Evolutionary conservation across 176 grass and related monocot species (phyloP).

Genomic region (Oryza meridionalis): DNA sequence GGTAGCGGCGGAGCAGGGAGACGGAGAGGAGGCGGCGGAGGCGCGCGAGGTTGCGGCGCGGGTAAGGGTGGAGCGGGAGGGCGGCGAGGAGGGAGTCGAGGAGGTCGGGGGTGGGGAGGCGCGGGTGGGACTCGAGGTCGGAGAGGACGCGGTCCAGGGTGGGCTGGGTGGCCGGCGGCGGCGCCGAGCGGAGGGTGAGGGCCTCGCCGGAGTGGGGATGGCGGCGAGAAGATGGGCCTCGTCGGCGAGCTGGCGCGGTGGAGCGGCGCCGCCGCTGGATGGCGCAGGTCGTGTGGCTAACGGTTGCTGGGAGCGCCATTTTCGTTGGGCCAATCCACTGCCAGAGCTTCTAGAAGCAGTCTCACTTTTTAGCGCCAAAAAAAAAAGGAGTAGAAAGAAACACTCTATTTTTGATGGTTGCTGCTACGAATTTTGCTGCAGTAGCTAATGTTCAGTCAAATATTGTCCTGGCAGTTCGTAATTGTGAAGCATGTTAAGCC

Average conservation of each 20-base stretch:
- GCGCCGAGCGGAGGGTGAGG: conserved; percentile 32
- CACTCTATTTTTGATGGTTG: too few relatives aligned
- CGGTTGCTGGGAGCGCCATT: not conserved
- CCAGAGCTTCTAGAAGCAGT: not conserved
- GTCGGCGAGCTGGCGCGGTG: not conserved
- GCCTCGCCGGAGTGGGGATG: not conserved
- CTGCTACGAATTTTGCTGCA: too few relatives aligned
- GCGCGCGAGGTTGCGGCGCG: conserved; percentile 6
- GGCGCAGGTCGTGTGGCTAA: not conserved
- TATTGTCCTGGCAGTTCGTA: too few relatives aligned
- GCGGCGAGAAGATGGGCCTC: not conserved
- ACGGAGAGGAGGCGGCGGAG: conserved; percentile 57
- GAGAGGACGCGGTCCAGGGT: conserved; percentile 53
- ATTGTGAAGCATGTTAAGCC: too few relatives aligned
- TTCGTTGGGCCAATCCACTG: not conserved
- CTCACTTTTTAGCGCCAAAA: not conserved
- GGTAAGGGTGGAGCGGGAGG: conserved; percentile 31
- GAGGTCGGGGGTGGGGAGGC: conserved; percentile 44
- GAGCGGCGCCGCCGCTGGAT: conserved; percentile 17
- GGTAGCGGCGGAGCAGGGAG: conserved; percentile 48
- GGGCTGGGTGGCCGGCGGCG: not conserved
- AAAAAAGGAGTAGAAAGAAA: too few relatives aligned
- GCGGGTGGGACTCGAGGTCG: conserved; percentile 56
- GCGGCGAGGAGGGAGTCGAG: conserved; percentile 48
- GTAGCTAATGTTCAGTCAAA: too few relatives aligned